Base-by-base conservation (phyloP, 164 flowering plant species). In the Umbilicus rupestris region DNA sequence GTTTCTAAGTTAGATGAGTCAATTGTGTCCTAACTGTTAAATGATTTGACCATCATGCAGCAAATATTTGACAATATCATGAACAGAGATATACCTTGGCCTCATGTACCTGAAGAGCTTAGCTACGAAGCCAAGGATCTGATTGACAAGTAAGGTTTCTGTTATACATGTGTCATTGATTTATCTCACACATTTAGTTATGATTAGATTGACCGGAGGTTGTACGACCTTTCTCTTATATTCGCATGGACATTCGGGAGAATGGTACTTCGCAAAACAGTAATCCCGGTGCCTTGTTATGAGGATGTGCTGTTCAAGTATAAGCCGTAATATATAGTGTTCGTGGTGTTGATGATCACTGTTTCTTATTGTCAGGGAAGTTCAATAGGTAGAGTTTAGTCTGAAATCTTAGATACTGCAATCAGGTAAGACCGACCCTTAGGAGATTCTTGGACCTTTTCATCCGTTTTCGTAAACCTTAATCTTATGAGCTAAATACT, bases 41-140 rank as follows among this genome's bases (percentile, higher is more conserved):
- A 29, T 35, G 14, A 24, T 74, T 46, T 20, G 66, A 39, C 70
- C 70, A 24, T 74, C 19, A 70, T 80, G 83, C 96, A 95, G 99
- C 76, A 81, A 84, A 84, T 95, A 68, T 95, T 95, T 78, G 92
- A 90, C 77, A 95, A 92, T 71, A 92, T 95, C 63, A 83, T 95
- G 85, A 95, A 95, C 69, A 80, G 95, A 74, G 87, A 95, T 72
- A 85, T 95, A 77, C 89, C 96, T 7, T 95, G 98, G 99, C 98
- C 99, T 24, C 79, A 69, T 59, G 73, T 87, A 49, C 98, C 98
- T 0, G 99, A 90, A 67, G 99, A 95, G 75, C 81, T 95, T 85
- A 86, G 90, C 78, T 75, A 62, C 74, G 96, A 88, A 72, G 97
- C 97, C 47, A 70, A 77, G 70, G 95, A 95, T 76, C 80, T 95